Conservation (phyloP, 2,329 filamentous ascomycete species). For the Diplodia intermedia region DNA sequence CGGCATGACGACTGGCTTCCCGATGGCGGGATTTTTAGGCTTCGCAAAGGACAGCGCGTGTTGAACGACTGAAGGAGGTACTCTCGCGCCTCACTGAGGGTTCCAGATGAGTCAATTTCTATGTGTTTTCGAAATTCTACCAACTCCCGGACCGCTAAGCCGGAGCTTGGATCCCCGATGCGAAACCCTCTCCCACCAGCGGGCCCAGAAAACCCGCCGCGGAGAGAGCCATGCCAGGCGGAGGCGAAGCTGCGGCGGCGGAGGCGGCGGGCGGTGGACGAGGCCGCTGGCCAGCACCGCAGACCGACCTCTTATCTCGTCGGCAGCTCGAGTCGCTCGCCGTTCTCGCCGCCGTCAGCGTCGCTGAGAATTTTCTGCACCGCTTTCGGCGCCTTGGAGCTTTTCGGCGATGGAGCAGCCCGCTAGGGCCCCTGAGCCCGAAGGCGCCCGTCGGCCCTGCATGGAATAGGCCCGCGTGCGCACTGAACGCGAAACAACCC, state of each 20-base stretch:
- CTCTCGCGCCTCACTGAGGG: constrained; percentile 5
- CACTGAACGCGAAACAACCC: constrained; percentile 16
- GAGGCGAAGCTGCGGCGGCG: constrained; percentile 3
- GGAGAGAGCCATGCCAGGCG: constrained; percentile 9
- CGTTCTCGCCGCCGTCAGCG: constrained; percentile 2
- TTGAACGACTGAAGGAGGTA: constrained; percentile 31
- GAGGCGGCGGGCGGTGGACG: neutral
- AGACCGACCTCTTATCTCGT: neutral
- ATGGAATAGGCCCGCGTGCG: constrained; percentile 11
- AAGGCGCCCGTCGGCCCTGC: constrained; percentile 4
- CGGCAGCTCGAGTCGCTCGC: neutral
- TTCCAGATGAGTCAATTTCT: constrained; percentile 28
- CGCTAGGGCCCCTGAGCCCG: constrained; percentile 8
- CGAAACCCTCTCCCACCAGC: constrained; percentile 16
- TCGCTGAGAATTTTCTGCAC: constrained; percentile 18
- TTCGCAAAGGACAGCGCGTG: constrained; percentile 19
- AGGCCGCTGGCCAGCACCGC: neutral
- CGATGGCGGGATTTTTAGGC: constrained; percentile 27
- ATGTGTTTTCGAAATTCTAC: constrained; percentile 17
- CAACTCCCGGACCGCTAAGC: constrained; percentile 28
- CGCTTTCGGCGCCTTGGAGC: constrained; percentile 18
- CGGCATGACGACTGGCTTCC: constrained; percentile 25
- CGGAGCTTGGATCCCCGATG: constrained; percentile 28
- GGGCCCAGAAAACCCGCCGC: constrained; percentile 24
- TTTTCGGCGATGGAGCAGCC: neutral